phyloP scores from a whole-genome alignment of 768 basidiomycete species.

The Termitomyces eurrhizus region DNA sequence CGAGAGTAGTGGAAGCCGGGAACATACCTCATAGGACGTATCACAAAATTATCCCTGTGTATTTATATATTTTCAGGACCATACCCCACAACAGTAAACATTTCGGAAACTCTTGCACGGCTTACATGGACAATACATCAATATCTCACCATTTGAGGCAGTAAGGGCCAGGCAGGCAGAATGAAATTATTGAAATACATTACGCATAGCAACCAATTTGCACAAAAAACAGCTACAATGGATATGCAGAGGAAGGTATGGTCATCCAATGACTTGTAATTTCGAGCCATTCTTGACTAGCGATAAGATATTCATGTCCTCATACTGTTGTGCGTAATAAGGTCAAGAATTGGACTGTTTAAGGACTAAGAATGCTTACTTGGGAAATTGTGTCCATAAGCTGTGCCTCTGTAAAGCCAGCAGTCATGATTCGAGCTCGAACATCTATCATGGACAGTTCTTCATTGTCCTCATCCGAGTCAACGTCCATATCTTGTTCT shows the following conservation, averaged over 20 bases:
- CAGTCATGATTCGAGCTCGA: constrained; percentile 76
- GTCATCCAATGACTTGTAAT: constrained; percentile 57
- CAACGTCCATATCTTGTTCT: constrained; percentile 66
- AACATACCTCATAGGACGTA: constrained; percentile 46
- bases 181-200: not conserved
- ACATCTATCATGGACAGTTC: constrained; percentile 86
- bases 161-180: not conserved
- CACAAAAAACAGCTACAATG: constrained; percentile 2
- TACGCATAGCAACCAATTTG: constrained; percentile 3
- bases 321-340: constrained; percentile 57
- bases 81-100: not conserved
- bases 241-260: not conserved
- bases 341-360: constrained; percentile 9
- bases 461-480: constrained; percentile 63
- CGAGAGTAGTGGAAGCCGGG: constrained; percentile 69
- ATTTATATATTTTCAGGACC: constrained; percentile 2
- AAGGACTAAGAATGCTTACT: constrained; percentile 42
- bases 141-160: not conserved
- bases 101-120: not conserved
- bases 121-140: not conserved
- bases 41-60: not conserved
- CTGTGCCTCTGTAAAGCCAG: constrained; percentile 89
- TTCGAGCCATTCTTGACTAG: constrained; percentile 83
- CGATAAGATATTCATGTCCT: constrained; percentile 75
- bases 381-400: constrained; percentile 80